phyloP scores from a whole-genome alignment of 768 basidiomycete genomes.

The Tricholoma sp. region DNA sequence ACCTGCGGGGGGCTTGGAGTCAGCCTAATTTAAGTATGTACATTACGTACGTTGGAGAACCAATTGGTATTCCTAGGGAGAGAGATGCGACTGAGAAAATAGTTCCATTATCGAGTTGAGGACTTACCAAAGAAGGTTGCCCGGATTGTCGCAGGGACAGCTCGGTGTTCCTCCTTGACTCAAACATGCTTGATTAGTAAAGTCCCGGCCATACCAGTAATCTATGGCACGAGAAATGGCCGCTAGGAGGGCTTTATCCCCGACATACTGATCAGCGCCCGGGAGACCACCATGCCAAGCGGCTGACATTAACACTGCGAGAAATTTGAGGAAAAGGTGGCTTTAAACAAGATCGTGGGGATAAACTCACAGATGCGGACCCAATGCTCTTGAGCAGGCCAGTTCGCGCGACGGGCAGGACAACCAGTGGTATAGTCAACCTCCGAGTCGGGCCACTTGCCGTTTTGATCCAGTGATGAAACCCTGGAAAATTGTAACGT shows the following conservation, averaged over 20 bases:
- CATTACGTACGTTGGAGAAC: slow-evolving; percentile 39
- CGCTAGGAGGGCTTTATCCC: slow-evolving; percentile 26
- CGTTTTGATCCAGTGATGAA: slow-evolving; percentile 18
- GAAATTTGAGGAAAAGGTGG: neutral
- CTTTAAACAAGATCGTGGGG: neutral
- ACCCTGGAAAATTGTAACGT: slow-evolving; percentile 10
- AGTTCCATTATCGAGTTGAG: neutral
- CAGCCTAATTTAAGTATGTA: too few species aligned
- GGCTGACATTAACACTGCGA: slow-evolving; percentile 40
- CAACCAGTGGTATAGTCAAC: slow-evolving; percentile 52
- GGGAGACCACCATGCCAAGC: slow-evolving; percentile 46
- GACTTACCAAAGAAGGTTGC: slow-evolving; percentile 21
- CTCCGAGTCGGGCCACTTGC: slow-evolving; percentile 38
- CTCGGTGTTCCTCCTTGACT: slow-evolving; percentile 35
- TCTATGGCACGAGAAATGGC: slow-evolving; percentile 38
- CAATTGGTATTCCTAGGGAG: slow-evolving; percentile 46
- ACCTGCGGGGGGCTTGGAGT: slow-evolving; percentile 25
- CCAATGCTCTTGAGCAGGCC: slow-evolving; percentile 55
- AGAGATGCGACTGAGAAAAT: slow-evolving; percentile 8
- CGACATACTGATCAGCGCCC: slow-evolving; percentile 31
- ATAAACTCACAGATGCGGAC: slow-evolving; percentile 32
- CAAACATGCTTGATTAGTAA: slow-evolving; percentile 39
- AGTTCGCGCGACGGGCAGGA: slow-evolving; percentile 45
- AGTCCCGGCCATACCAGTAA: slow-evolving; percentile 50
- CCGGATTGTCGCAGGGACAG: slow-evolving; percentile 47